Conservation (phyloP, 257 asterid genomes). For the Solanum appendiculatum region DNA sequence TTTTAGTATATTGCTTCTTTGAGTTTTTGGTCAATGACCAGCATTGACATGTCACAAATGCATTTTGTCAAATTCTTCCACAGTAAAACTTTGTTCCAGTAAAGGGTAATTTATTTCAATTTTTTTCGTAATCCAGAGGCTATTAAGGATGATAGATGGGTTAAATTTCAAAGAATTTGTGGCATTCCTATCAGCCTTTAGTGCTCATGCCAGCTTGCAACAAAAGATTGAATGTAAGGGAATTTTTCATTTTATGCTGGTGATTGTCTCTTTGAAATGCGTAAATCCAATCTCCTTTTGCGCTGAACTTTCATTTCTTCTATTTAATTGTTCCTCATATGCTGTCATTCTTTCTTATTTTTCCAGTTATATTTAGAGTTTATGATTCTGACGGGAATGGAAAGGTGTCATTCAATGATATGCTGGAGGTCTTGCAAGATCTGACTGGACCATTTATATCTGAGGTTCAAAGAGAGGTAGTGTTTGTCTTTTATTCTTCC, state of each 20-base stretch:
- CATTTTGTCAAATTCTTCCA: neutral
- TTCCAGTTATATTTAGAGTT: constrained; percentile 54
- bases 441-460: constrained; percentile 34
- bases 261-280: neutral
- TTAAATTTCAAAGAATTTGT: constrained; percentile 89
- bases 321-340: neutral
- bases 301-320: neutral
- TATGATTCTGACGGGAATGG: constrained; percentile 67
- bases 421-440: constrained; percentile 55
- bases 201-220: constrained; percentile 51
- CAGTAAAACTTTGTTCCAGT: neutral
- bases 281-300: neutral
- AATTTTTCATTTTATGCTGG: neutral
- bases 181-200: constrained; percentile 77
- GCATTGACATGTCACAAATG: neutral
- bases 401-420: constrained; percentile 55
- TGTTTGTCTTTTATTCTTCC: neutral
- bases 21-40: neutral
- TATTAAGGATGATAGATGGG: constrained; percentile 86
- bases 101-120: no score
- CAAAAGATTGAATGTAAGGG: constrained; percentile 77
- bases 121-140: constrained; percentile 37
- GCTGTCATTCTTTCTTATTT: neutral
- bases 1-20: neutral
- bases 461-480: neutral